phyloP scores from a whole-genome alignment of 2,329 filamentous ascomycete species.

The Helicocarpus griseus region DNA sequence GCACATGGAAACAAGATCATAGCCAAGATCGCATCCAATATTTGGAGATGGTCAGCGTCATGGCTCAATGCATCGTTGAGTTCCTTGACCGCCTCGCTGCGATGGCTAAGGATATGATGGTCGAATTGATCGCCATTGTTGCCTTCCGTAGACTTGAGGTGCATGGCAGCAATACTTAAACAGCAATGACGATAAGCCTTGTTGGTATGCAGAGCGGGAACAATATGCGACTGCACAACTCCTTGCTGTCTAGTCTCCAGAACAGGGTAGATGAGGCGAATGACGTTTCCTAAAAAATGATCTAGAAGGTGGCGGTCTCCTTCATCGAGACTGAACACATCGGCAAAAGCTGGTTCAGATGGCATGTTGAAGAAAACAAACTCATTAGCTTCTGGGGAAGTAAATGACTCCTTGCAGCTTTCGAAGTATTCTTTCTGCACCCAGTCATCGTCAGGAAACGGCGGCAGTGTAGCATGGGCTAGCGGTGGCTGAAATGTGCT shows the following conservation, averaged over 20 bases:
- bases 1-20: constrained; percentile 94
- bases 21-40: constrained; percentile 80
- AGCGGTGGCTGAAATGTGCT: constrained; percentile 80
- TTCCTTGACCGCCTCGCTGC: constrained; percentile 71
- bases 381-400: constrained; percentile 50
- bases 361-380: constrained; percentile 77
- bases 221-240: constrained; percentile 67
- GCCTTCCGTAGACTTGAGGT: constrained; percentile 67
- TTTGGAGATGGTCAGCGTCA: constrained; percentile 73
- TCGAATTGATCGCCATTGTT: constrained; percentile 65
- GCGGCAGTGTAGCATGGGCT: constrained; percentile 55
- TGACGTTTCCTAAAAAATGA: constrained; percentile 80
- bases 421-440: constrained; percentile 62
- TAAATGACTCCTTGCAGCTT: constrained; percentile 57
- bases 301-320: constrained; percentile 72
- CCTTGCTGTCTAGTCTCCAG: constrained; percentile 84
- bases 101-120: constrained; percentile 80
- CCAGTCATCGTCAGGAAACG: constrained; percentile 57
- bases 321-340: constrained; percentile 71
- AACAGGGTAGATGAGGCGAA: constrained; percentile 84
- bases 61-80: constrained; percentile 70
- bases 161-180: constrained; percentile 82
- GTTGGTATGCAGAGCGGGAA: constrained; percentile 83
- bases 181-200: constrained; percentile 93
- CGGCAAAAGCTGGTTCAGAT: constrained; percentile 43